Evolutionary conservation across 192 early-diverging fungal species (phyloP).

Genomic region (Gonapodya prolifera): DNA sequence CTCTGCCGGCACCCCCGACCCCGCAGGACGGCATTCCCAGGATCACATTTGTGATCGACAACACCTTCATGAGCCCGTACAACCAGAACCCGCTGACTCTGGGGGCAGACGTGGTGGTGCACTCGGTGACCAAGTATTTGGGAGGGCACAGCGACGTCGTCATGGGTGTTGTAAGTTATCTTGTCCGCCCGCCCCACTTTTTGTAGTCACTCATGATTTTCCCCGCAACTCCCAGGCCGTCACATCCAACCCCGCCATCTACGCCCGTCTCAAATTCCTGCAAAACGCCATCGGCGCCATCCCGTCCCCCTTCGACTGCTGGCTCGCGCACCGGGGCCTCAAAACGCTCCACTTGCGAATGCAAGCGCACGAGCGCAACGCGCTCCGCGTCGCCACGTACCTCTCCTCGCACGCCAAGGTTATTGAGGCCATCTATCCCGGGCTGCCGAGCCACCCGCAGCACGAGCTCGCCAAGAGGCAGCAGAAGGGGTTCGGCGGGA

Average conservation of each 20-base stretch:
- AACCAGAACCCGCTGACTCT: constrained; percentile 81
- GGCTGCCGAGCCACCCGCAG: constrained; percentile 78
- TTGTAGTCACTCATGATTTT: constrained; percentile 87
- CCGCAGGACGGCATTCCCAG: not conserved
- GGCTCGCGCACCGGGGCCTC: constrained; percentile 83
- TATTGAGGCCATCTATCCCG: constrained; percentile 85
- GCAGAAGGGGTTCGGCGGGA: constrained; percentile 87
- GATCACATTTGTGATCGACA: constrained; percentile 48
- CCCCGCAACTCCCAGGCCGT: constrained; percentile 78
- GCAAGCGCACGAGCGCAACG: constrained; percentile 73
- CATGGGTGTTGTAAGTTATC: constrained; percentile 65
- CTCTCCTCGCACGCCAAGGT: constrained; percentile 57
- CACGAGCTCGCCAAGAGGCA: constrained; percentile 83
- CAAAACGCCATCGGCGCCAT: constrained; percentile 97
- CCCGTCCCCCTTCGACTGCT: constrained; percentile 94
- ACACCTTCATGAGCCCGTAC: constrained; percentile 80
- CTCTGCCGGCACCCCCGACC: not conserved
- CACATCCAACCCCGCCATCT: constrained; percentile 26
- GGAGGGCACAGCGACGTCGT: constrained; percentile 98
- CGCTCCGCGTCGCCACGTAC: constrained; percentile 63
- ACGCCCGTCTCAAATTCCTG: constrained; percentile 70
- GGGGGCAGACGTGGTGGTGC: constrained; percentile 94
- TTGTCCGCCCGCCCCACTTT: constrained; percentile 56
- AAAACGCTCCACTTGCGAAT: constrained; percentile 87
- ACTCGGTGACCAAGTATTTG: constrained; percentile 97